Conservation (phyloP, 2,329 filamentous ascomycete genomes). For the Penicillium sp. region DNA sequence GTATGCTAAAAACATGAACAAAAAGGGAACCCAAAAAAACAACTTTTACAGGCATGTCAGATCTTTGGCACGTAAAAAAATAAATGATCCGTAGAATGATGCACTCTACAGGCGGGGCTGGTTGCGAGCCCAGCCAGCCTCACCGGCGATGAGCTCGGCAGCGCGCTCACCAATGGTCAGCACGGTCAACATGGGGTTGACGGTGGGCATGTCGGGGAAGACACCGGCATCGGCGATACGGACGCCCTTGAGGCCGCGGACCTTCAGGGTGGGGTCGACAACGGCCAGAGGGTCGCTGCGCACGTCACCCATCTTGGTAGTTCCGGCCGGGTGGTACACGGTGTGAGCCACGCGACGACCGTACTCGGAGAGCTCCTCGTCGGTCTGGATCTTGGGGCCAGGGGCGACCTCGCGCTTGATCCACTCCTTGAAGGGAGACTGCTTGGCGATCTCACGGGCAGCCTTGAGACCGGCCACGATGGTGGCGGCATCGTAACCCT, state of each 20-base stretch:
- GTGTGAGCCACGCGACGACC: conserved; percentile 80
- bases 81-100: not conserved
- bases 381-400: conserved; percentile 69
- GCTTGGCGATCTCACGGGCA: conserved; percentile 72
- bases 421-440: conserved; percentile 78
- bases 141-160: conserved; percentile 78
- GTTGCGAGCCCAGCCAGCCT: conserved; percentile 66
- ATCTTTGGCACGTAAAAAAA: conserved; percentile 3
- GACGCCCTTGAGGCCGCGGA: conserved; percentile 71
- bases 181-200: conserved; percentile 91
- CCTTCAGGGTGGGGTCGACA: conserved; percentile 72
- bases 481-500: conserved; percentile 81
- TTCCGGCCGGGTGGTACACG: conserved; percentile 86
- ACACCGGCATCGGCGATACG: conserved; percentile 84
- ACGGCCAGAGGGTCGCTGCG: conserved; percentile 70
- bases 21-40: conserved; percentile 15
- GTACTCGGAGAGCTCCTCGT: conserved; percentile 81
- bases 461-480: conserved; percentile 76
- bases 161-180: conserved; percentile 79
- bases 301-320: conserved; percentile 85
- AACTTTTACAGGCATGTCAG: conserved; percentile 22
- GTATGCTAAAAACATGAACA: conserved; percentile 22
- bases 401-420: conserved; percentile 81
- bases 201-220: conserved; percentile 82
- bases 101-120: conserved; percentile 54